Evolutionary conservation across 139 green algal species (phyloP), one percentile per base, ranked within the genome.

Genomic region (Chlorella sp.): DNA sequence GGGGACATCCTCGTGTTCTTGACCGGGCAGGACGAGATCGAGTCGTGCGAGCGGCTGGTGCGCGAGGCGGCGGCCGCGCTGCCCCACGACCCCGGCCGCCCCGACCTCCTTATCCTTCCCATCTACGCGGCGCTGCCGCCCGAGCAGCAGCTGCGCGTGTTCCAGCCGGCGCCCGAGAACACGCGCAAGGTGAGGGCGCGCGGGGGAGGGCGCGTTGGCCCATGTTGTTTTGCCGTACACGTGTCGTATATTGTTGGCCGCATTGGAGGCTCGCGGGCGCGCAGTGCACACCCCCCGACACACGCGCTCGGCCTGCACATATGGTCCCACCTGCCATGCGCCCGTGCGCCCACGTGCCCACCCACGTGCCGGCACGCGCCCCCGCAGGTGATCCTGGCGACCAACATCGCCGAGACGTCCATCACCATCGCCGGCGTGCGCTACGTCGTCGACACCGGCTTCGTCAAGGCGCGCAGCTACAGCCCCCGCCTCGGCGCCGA

Each of bases 351-450:
- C n/a, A n/a, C n/a, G n/a, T n/a, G n/a, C n/a, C n/a, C n/a, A n/a
- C n/a, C n/a, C n/a, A n/a, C n/a, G n/a, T n/a, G n/a, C n/a, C n/a
- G n/a, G n/a, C n/a, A n/a, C n/a, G 14, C 15, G 5, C 29, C 17
- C 23, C 31, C 3, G 70, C 83, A 88, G 83, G 84, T 91, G 41
- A 91, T 98, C 53, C 76, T 98, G 35, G 88, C 90, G 17, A 98
- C 94, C 36, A 98, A 98, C 86, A 97, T 98, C 50, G 94, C 94
- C 1, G 94, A 98, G 74, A 98, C 94, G 2, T 96, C 91, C 64
- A 86, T 98, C 73, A 98, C 94, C 46, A 94, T 98, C 21, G 64
- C 84, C 0, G 94, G 94, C 1, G 91, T 97, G 62, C 78, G 87
- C 21, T 97, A 91, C 78, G 91, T 97, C 5, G 70, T 97, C 8